Conservation (phyloP, 2,329 filamentous ascomycete species). For the Ceratocystis lukuohia region DNA sequence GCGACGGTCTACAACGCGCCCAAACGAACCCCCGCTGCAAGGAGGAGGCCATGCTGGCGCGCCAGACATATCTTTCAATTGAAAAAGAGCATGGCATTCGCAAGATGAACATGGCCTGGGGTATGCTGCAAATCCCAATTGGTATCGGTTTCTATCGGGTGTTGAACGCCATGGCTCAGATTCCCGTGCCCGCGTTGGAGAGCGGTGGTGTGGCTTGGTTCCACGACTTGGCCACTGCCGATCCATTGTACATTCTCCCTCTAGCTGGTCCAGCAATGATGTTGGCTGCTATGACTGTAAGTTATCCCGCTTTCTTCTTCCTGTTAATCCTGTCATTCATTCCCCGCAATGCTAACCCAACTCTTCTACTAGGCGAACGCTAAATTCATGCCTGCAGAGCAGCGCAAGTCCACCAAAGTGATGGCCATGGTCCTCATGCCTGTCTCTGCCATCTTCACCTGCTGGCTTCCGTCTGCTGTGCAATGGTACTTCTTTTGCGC, state of each 20-base stretch:
- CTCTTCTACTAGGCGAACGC: slow-evolving; percentile 26
- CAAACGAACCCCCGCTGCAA: slow-evolving; percentile 27
- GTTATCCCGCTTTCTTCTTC: neutral
- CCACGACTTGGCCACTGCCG: slow-evolving; percentile 56
- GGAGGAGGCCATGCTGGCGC: slow-evolving; percentile 20
- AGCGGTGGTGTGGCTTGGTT: slow-evolving; percentile 65
- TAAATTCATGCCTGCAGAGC: slow-evolving; percentile 26
- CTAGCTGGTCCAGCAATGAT: slow-evolving; percentile 42
- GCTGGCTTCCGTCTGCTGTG: slow-evolving; percentile 35
- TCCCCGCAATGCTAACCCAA: slow-evolving; percentile 20
- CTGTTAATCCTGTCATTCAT: neutral
- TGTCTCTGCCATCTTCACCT: slow-evolving; percentile 33
- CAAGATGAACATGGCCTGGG: slow-evolving; percentile 28
- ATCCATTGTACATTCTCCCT: slow-evolving; percentile 70
- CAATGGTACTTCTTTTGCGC: slow-evolving; percentile 37
- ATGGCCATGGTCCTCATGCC: slow-evolving; percentile 34
- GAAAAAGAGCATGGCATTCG: slow-evolving; percentile 28
- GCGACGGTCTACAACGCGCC: slow-evolving; percentile 35
- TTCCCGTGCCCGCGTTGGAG: slow-evolving; percentile 72
- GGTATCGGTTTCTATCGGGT: slow-evolving; percentile 72
- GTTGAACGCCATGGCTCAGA: slow-evolving; percentile 54
- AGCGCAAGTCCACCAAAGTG: slow-evolving; percentile 29
- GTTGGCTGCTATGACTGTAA: slow-evolving; percentile 42
- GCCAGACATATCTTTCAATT: slow-evolving; percentile 24
- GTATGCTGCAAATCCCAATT: slow-evolving; percentile 44